These are phyloP conservation scores for Lepidium campestre DNA, from an alignment of 441 rosid genomes.

Conservation along the genomic window DNA sequence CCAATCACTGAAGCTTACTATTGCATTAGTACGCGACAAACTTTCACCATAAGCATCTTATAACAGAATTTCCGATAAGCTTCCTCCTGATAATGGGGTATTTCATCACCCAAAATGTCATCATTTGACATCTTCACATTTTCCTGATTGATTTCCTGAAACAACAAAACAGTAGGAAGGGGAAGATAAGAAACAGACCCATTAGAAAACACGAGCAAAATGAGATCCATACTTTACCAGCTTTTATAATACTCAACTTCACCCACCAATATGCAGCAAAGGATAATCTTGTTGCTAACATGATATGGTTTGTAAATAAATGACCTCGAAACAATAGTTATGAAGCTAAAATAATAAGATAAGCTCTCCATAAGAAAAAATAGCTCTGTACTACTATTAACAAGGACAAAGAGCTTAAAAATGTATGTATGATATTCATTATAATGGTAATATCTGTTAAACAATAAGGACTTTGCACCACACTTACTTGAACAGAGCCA, in stretches of 20 bases:
- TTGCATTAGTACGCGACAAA: not conserved
- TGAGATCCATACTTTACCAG: not conserved
- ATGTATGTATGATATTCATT: not conserved
- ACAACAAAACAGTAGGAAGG: conserved; percentile 1
- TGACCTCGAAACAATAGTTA: not conserved
- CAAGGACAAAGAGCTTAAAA: not conserved
- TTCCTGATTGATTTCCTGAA: conserved; percentile 56
- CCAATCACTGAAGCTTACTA: not conserved
- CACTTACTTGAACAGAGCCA: conserved; percentile 53
- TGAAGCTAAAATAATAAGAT: not conserved
- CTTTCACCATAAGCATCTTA: conserved; percentile 56
- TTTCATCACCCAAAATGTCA: conserved; percentile 91
- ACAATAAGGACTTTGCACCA: not conserved
- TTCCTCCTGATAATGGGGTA: conserved; percentile 67
- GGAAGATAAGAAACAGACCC: not conserved
- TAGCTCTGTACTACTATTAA: not conserved
- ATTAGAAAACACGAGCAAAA: not conserved
- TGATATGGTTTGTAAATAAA: not conserved
- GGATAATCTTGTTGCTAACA: not conserved
- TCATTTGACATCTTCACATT: conserved; percentile 72
- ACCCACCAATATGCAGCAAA: not conserved
- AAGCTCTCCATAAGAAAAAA: not conserved
- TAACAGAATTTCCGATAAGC: conserved; percentile 60
- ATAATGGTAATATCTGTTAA: not conserved
- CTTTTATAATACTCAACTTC: not conserved